Base-by-base conservation (phyloP, 1,284 basidiomycete species). In the Ganoderma sinense region DNA sequence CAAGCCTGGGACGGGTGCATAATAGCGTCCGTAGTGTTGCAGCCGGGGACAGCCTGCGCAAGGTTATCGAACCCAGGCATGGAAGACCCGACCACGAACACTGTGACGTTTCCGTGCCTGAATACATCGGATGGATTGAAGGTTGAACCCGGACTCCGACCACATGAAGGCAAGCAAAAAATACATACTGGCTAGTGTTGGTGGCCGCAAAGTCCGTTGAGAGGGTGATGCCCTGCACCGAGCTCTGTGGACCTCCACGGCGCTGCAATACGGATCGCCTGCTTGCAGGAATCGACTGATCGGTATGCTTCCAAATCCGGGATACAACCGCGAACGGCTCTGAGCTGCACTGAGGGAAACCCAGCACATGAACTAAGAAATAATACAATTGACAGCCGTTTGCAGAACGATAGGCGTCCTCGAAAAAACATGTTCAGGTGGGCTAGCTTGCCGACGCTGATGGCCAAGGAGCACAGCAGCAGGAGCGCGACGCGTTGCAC, bases 281-380 rank as follows among this genome's bases (percentile, higher is more conserved):
- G 41, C 66, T 43, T 0, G 69, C 43, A 0, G 86, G 85, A 13
- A 87, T 75, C 4, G 81, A 78, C 71, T 88, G 87, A 70, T 81
- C 72, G n/a, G 78, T 75, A 5, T 84, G 76, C 23, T 81, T 73
- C 79, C 79, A 84, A 5, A 83, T 78, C 4, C 76, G 76, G 0
- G 83, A 81, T 13, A 89, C 82, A 10, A 85, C 80, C 0, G 86
- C 87, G 72, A 89, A 89, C 0, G 86, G 83, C 67, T 78, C 82
- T 60, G 74, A 71, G 18, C 85, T 85, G 66, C 87, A 88, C 87
- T 88, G 65, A 26, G 48, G 26, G 62, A 14, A 56, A 58, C 20
- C 11, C 36, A 40, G 0, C 31, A 2, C 1, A 18, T 60, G 4
- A 33, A n/a, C n/a, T 36, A 53, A 23, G 39, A 23, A n/a, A 14